These are phyloP conservation scores for Microascus cirrosus DNA, from an alignment of 2,329 filamentous ascomycete species.

Conservation along the genomic window DNA sequence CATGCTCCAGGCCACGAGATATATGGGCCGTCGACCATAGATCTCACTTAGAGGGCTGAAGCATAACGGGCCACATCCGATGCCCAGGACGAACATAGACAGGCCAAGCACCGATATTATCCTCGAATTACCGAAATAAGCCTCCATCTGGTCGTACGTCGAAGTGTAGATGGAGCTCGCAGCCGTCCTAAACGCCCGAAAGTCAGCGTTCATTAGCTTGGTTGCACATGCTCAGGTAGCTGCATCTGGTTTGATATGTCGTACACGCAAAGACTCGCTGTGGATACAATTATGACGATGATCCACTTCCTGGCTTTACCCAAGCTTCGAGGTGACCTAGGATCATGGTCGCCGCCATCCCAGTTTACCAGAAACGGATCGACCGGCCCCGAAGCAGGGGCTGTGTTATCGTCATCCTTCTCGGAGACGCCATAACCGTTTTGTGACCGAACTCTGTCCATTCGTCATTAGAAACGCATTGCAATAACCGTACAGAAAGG, in stretches of 20 bases:
- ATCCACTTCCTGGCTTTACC: slow-evolving; percentile 60
- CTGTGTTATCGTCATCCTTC: neutral
- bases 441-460: neutral
- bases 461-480: neutral
- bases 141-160: slow-evolving; percentile 66
- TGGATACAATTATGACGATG: slow-evolving; percentile 63
- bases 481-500: neutral
- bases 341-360: slow-evolving; percentile 61
- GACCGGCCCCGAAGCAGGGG: neutral
- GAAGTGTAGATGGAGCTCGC: slow-evolving; percentile 82
- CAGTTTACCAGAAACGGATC: slow-evolving; percentile 45
- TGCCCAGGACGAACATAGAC: slow-evolving; percentile 72
- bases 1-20: slow-evolving; percentile 60
- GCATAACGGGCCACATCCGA: slow-evolving; percentile 51
- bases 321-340: slow-evolving; percentile 63
- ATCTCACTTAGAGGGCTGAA: slow-evolving; percentile 60
- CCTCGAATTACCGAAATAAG: slow-evolving; percentile 60
- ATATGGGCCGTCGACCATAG: slow-evolving; percentile 73
- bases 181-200: slow-evolving; percentile 52
- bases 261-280: slow-evolving; percentile 73
- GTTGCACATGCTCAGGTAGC: neutral
- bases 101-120: slow-evolving; percentile 71
- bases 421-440: neutral
- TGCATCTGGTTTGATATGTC: slow-evolving; percentile 22
- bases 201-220: neutral